Percentiles rank a stretch among this genome's conserved stretches.
Evolutionary conservation across 306 rosid genomes (phyloP).

Genomic region (Trifolium fragiferum): DNA sequence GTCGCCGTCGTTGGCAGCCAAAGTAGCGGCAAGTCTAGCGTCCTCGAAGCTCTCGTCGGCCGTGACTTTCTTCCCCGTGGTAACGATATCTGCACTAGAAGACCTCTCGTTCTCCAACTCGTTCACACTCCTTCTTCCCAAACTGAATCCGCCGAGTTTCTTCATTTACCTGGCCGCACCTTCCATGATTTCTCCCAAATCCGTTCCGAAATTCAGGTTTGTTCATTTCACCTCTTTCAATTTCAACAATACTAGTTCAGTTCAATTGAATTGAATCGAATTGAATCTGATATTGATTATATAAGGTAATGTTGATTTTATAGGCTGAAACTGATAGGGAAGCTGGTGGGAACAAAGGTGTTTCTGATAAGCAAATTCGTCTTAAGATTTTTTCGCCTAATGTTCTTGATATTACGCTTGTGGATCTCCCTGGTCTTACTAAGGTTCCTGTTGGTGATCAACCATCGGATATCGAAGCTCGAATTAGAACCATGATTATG

Average conservation of each 20-base stretch:
- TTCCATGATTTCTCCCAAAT: conserved; percentile 77
- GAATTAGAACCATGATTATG: conserved; percentile 95
- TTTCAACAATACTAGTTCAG: background rate
- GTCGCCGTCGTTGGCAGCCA: conserved; percentile 97
- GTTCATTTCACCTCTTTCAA: background rate
- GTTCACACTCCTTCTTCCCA: conserved; percentile 64
- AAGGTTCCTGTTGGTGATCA: conserved; percentile 99
- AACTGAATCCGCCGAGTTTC: conserved; percentile 91
- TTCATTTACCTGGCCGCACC: conserved; percentile 80
- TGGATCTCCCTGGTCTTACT: conserved; percentile 96
- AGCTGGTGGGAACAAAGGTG: conserved; percentile 95
- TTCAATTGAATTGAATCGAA: background rate
- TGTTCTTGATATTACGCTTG: conserved; percentile 96
- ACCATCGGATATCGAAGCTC: conserved; percentile 92
- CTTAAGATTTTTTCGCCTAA: conserved; percentile 90
- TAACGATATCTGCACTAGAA: conserved; percentile 82
- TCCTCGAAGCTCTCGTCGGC: conserved; percentile 91
- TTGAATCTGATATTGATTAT: background rate
- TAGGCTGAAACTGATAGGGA: conserved; percentile 93
- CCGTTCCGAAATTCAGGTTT: conserved; percentile 84
- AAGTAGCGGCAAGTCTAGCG: conserved; percentile 99
- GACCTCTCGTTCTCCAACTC: conserved; percentile 94
- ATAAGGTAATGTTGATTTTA: background rate
- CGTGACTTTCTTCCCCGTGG: conserved; percentile 96
- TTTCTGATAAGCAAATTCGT: conserved; percentile 91